These are phyloP conservation scores for Pseudogymnoascus verrucosus DNA, from an alignment of 2,329 filamentous ascomycete species.

Conservation along the genomic window DNA sequence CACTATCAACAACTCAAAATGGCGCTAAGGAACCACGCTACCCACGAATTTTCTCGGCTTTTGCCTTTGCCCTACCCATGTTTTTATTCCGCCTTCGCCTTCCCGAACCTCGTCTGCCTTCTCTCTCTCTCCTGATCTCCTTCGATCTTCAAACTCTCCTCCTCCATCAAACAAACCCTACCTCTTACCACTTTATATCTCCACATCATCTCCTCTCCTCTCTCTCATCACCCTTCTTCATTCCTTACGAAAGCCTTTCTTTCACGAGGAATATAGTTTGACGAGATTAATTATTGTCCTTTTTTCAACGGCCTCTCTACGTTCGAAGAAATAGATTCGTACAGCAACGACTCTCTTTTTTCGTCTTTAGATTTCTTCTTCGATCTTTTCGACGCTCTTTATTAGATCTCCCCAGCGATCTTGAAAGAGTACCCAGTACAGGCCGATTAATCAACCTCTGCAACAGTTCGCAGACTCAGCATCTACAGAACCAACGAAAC, in stretches of 20 bases:
- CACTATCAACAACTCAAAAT: background rate
- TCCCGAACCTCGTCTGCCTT: conserved; percentile 3
- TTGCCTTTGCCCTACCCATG: conserved; percentile 20
- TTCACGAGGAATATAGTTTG: conserved; percentile 32
- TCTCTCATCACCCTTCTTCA: conserved; percentile 31
- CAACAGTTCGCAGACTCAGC: background rate
- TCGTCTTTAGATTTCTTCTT: conserved; percentile 25
- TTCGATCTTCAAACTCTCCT: conserved; percentile 15
- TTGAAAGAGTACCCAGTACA: conserved; percentile 14
- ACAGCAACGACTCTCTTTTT: conserved; percentile 16
- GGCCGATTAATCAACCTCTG: background rate
- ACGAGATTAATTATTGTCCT: conserved; percentile 4
- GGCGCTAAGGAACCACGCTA: conserved; percentile 7
- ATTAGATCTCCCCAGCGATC: conserved; percentile 19
- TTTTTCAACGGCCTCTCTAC: conserved; percentile 12
- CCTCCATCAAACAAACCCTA: conserved; percentile 14
- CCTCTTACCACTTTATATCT: conserved; percentile 14
- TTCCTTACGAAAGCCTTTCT: conserved; percentile 38
- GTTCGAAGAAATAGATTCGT: conserved; percentile 9
- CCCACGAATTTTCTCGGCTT: conserved; percentile 8
- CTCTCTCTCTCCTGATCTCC: conserved; percentile 20
- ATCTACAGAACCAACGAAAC: conserved; percentile 10
- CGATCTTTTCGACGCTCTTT: conserved; percentile 17
- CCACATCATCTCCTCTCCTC: conserved; percentile 15
- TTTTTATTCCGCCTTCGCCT: conserved; percentile 15